Conservation (phyloP, 2,329 filamentous ascomycete species). For the Aspergillus quadrilineatus region DNA sequence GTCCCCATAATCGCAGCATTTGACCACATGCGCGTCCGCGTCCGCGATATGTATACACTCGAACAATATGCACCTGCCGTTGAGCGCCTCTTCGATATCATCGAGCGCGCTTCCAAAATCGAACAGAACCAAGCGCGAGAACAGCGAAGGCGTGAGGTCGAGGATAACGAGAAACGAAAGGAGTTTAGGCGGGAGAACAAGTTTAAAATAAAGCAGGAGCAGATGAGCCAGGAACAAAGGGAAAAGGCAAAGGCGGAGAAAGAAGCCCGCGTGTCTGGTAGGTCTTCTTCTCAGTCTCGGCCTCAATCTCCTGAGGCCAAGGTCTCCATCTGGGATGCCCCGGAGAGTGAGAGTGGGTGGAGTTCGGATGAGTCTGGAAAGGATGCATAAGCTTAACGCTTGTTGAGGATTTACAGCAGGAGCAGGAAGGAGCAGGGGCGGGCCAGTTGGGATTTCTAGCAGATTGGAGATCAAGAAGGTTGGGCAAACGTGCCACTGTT, state of each 20-base stretch:
- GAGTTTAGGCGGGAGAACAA: constrained; percentile 16
- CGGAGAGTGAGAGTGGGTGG: constrained; percentile 41
- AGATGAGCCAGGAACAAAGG: constrained; percentile 21
- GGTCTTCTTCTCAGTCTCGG: background rate
- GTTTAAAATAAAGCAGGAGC: constrained; percentile 24
- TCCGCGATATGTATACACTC: constrained; percentile 58
- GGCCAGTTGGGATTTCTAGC: background rate
- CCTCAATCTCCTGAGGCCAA: background rate
- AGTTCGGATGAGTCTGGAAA: constrained; percentile 25
- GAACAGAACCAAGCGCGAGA: constrained; percentile 20
- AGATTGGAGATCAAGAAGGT: background rate
- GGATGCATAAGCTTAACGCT: background rate
- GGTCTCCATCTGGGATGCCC: constrained; percentile 30
- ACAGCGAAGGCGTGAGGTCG: constrained; percentile 8
- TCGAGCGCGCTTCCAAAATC: constrained; percentile 35
- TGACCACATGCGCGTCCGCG: constrained; percentile 63
- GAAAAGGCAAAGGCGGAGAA: background rate
- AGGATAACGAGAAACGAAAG: background rate
- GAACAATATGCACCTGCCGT: constrained; percentile 59
- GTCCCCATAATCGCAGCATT: constrained; percentile 57
- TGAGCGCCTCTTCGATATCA: constrained; percentile 50
- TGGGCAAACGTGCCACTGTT: too few relatives aligned
- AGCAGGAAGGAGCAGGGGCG: background rate
- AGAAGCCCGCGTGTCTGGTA: background rate
- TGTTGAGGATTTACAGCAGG: background rate